Evolutionary conservation across 495 filamentous ascomycete genomes (phyloP), one percentile per base, ranked within the genome.

Genomic region (Tetracladium setigerum): DNA sequence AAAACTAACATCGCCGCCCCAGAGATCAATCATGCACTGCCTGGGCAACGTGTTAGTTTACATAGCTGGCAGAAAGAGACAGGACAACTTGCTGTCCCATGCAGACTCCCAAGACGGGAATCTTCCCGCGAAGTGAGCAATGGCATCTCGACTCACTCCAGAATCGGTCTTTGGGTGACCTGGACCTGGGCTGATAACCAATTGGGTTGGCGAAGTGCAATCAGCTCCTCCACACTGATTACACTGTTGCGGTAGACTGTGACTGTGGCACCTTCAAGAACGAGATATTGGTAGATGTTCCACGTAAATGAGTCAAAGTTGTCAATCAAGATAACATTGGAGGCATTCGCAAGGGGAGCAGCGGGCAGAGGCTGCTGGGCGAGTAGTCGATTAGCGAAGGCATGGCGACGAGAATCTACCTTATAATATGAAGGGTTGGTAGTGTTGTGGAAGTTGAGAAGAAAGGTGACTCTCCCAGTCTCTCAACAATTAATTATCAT

Each of bases 251-350:
- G 79, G 69, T 79, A 83, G 19, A 97, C 92, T 10, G 81, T 85
- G 34, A 96, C 90, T 0, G 67, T 83, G 19, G 92, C 92, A 33
- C 92, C 92, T 67, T 97, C 92, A 6, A 96, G 81, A 0, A 90
- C 86, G 2, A 99, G 76, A 57, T 96, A 99, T 62, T 99, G 94
- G 65, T 95, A 96, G 49, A 99, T 88, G 61, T 97, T 98, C 86
- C 88, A 97, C 50, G 91, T 95, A 59, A 97, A 99, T 0, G 91
- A 96, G 67, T 99, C 92, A 64, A 96, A 99, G 69, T 99, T 99
- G 69, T 97, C 92, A 57, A 99, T 95, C 47, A 99, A 71, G 45
- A 99, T 79, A 22, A 99, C 78, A 69, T 97, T 97, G 30, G 82
- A 83, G 19, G 91, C 91, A 39, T 73, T 87, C 15, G 79, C 62